Base-by-base conservation (phyloP, 495 filamentous ascomycete species). In the Trichoderma virens region DNA sequence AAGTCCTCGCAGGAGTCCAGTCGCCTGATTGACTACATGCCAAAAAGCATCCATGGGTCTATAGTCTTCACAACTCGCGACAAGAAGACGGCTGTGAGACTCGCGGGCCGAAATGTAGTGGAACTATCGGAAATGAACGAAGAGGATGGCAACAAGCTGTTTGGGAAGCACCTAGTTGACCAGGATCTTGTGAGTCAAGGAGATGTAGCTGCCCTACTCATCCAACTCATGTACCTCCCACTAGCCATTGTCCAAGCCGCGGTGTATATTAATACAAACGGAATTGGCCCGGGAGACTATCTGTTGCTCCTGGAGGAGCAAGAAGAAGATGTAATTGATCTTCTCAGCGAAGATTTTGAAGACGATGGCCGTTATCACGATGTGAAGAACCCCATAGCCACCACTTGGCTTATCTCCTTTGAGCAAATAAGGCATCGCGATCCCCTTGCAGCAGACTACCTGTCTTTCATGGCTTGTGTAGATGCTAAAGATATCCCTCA, bases 401-500 rank as follows among this genome's bases (percentile, higher is more conserved):
- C 73, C 0, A 87, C 83, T 0, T 86, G 81, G 83, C 70, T 80
- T 0, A 78, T 83, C 0, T 85, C 82, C 0, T 83, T 86, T 62
- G 65, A 73, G 0, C 77, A 85, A 65, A 80, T 85, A 13, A 72
- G 65, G 30, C 30, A 69, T 4, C 34, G 61, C 3, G 62, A 78
- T 45, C 54, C 38, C 0, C 7, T 73, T 0, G 80, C 82, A 0
- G 70, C 74, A 0, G 65, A 79, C 0, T 74, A 74, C 59, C 65
- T 86, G 0, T 69, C 67, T 0, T 75, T 81, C 60, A 78, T 85
- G 69, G 66, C 79, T 2, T 76, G 76, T n/a, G 60, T 85, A 1
- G 72, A 79, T 39, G 66, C 66, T 7, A 76, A 71, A 62, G 65
- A 64, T 4, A 76, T 78, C 39, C 76, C 76, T 31, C 65, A 59